Evolutionary conservation across 2,329 filamentous ascomycete genomes (phyloP), one percentile per base, ranked within the genome.

Genomic region (Karstenula rhodostoma): DNA sequence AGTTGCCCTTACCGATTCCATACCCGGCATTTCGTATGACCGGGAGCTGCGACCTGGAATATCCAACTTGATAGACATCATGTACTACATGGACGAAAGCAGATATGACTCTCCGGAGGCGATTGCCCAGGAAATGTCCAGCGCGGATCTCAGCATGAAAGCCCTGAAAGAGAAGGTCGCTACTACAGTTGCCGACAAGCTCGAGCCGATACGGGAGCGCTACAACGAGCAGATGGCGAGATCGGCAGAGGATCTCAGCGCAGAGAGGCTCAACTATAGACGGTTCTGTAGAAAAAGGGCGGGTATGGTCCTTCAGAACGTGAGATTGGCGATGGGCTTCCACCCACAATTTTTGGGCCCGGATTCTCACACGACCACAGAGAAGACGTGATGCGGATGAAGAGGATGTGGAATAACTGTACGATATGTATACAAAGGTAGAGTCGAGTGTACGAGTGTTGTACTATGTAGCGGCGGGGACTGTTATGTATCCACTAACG

Each of bases 51-150:
- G 95, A 25, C 94, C 94, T 0, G 95, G 93, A 0, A 90, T 99
- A 3, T 89, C 94, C 12, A 99, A 98, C 74, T 82, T 99, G 13
- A 79, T 99, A 1, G 88, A 93, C 59, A 86, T 99, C 17, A 79
- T 94, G n/a, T 88, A 88, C 25, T 86, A 92, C 63, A 87, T 94
- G 67, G 86, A 89, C 56, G 66, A 74, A 4, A 68, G 47, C 50
- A 73, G 73, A 5, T 75, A 78, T 27, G 62, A 69, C 1, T 72
- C 82, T 12, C 68, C 70, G 2, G 73, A 82, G 29, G 81, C 82
- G 6, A 68, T 88, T 42, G 85, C 82, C 1, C 64, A 67, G 8
- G 80, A 84, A 25, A 75, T 83, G 57, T 46, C 33, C 13, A 49
- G 54, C n/a, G 68, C 78, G 29, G 70, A 73, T 9, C 58, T 82